These are phyloP conservation scores for Heimioporus sp. DNA, from an alignment of 768 basidiomycete species.

Conservation along the genomic window DNA sequence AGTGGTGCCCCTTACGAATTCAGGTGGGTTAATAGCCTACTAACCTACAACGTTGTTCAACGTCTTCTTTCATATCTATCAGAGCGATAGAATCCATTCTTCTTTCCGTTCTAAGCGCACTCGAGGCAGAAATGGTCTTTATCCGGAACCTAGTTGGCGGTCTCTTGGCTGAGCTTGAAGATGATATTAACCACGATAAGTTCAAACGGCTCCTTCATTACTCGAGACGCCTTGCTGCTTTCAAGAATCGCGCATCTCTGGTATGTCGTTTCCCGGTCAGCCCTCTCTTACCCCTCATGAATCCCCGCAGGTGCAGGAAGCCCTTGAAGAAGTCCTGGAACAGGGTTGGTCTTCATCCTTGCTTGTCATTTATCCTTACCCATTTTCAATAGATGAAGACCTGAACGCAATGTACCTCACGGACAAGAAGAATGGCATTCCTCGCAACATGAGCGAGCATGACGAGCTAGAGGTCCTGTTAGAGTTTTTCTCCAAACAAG, in stretches of 20 bases:
- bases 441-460: conserved; percentile 75
- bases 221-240: conserved; percentile 81
- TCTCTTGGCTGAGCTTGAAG: conserved; percentile 88
- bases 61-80: conserved; percentile 17
- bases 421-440: conserved; percentile 65
- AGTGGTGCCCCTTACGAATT: conserved; percentile 84
- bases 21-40: conserved; percentile 45
- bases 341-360: conserved; percentile 56
- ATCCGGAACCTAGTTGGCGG: conserved; percentile 89
- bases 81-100: conserved; percentile 94
- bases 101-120: conserved; percentile 84
- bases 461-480: conserved; percentile 90
- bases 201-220: conserved; percentile 91
- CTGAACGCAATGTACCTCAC: conserved; percentile 93
- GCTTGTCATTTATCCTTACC: not conserved
- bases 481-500: conserved; percentile 95
- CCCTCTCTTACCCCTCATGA: not conserved
- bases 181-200: conserved; percentile 93
- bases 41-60: conserved; percentile 11
- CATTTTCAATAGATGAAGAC: conserved; percentile 72
- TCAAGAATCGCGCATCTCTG: conserved; percentile 87
- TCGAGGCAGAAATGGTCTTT: conserved; percentile 96
- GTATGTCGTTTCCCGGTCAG: conserved; percentile 37
- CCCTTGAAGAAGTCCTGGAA: conserved; percentile 86
- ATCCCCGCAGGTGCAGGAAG: conserved; percentile 70